Percentiles rank a stretch among this genome's conserved stretches.
These are phyloP conservation scores for Yarrowia osloensis DNA, from an alignment of 805 yeast species.

Conservation along the genomic window DNA sequence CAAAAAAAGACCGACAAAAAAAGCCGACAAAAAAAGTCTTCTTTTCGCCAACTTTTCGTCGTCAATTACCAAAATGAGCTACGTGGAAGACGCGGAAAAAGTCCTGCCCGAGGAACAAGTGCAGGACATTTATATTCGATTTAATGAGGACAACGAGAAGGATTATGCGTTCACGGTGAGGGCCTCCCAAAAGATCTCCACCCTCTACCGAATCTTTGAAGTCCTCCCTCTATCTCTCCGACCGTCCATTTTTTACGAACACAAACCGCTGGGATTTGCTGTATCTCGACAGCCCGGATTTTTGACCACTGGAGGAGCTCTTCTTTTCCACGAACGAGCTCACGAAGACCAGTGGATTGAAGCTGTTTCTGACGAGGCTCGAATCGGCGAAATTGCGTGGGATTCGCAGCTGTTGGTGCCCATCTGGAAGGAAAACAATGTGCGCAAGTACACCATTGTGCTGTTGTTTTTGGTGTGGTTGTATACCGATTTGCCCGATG, in stretches of 20 bases:
- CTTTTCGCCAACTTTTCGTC: too few relatives aligned
- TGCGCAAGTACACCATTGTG: slow-evolving; percentile 39
- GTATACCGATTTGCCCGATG: slow-evolving; percentile 90
- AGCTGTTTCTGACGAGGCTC: slow-evolving; percentile 53
- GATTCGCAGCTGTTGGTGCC: slow-evolving; percentile 90
- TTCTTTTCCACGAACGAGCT: slow-evolving; percentile 67
- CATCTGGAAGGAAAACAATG: slow-evolving; percentile 55
- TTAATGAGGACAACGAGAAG: slow-evolving; percentile 80
- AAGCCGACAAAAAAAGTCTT: too few relatives aligned
- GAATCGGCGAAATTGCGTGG: slow-evolving; percentile 65
- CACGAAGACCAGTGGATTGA: slow-evolving; percentile 49
- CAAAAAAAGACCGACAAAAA: too few relatives aligned
- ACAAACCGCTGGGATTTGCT: slow-evolving; percentile 63
- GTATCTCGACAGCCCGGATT: slow-evolving; percentile 72
- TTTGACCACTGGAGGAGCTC: slow-evolving; percentile 78
- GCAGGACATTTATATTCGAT: slow-evolving; percentile 63
- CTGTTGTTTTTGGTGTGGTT: slow-evolving; percentile 61
- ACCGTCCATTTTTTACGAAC: slow-evolving; percentile 73
- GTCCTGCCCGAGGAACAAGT: slow-evolving; percentile 32
- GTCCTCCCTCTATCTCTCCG: slow-evolving; percentile 72
- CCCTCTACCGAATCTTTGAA: slow-evolving; percentile 62
- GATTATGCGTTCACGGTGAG: slow-evolving; percentile 87
- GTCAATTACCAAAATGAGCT: background rate
- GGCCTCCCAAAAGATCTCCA: slow-evolving; percentile 56
- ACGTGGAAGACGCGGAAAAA: slow-evolving; percentile 21